Percentiles rank a stretch among this genome's conserved stretches.
These are phyloP conservation scores for Fomitopsis serialis DNA, from an alignment of 768 basidiomycete genomes.

Conservation along the genomic window DNA sequence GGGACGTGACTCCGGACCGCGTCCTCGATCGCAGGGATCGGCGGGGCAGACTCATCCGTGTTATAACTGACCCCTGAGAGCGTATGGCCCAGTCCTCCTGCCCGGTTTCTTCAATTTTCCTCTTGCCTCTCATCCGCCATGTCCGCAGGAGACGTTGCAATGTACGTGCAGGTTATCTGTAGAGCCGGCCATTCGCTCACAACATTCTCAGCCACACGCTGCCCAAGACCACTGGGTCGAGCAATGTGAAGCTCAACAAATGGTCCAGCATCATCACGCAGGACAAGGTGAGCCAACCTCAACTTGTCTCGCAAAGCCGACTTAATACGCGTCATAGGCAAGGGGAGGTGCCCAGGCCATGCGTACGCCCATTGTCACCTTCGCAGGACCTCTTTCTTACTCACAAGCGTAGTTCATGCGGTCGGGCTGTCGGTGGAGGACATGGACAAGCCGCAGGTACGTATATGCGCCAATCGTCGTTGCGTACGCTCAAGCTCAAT, in stretches of 20 bases:
- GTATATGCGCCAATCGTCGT: not conserved
- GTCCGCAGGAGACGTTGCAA: slow-evolving; percentile 50
- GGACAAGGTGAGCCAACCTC: slow-evolving; percentile 51
- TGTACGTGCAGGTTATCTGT: slow-evolving; percentile 33
- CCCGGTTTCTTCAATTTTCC: not conserved
- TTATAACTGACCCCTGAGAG: not conserved
- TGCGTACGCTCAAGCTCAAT: not conserved
- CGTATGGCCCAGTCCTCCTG: not conserved
- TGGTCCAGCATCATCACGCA: slow-evolving; percentile 71
- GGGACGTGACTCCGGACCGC: not conserved
- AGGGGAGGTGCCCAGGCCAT: slow-evolving; percentile 82
- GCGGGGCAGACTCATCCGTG: not conserved
- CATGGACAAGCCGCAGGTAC: slow-evolving; percentile 80
- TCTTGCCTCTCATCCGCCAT: slow-evolving; percentile 27
- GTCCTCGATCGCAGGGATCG: not conserved
- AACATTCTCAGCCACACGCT: slow-evolving; percentile 35
- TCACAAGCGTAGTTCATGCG: slow-evolving; percentile 55
- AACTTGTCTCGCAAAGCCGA: not conserved
- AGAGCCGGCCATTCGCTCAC: slow-evolving; percentile 13
- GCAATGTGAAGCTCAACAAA: slow-evolving; percentile 59
- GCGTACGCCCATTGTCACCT: slow-evolving; percentile 41
- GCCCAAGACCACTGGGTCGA: slow-evolving; percentile 27
- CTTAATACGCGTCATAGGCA: slow-evolving; percentile 27
- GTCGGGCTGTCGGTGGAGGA: slow-evolving; percentile 73
- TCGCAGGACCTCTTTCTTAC: not conserved